A percentile compares a stretch with the other conserved stretches of the same genome.
These are phyloP conservation scores for Boletus sp. DNA, from an alignment of 768 basidiomycete species.

Conservation along the genomic window DNA sequence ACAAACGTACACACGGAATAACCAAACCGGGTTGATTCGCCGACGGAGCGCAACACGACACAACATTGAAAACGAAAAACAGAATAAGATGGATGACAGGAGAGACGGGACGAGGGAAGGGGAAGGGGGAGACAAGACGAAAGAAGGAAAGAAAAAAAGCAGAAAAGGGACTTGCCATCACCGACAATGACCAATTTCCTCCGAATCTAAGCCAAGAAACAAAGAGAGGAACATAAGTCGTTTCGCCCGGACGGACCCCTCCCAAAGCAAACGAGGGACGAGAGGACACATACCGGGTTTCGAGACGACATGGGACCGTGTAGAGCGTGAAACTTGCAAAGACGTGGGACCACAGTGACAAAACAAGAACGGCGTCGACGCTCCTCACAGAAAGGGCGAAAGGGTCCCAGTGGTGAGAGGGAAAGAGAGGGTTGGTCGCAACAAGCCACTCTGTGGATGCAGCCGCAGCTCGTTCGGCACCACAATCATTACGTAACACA, in stretches of 20 bases:
- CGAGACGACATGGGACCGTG: slow-evolving; percentile 42
- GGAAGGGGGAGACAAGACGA: background rate
- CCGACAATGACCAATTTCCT: slow-evolving; percentile 96
- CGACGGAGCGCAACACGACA: background rate
- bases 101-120: no score
- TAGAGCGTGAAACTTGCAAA: background rate
- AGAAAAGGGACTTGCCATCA: slow-evolving; percentile 62
- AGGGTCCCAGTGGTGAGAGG: slow-evolving; percentile 14
- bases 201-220: slow-evolving; percentile 57
- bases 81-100: background rate
- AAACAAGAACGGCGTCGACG: background rate
- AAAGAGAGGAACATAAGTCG: background rate
- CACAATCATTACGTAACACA: slow-evolving; percentile 25
- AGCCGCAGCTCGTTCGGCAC: slow-evolving; percentile 28
- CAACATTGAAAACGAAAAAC: background rate
- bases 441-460: slow-evolving; percentile 22
- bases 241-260: background rate
- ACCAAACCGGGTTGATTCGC: background rate
- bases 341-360: background rate
- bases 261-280: background rate
- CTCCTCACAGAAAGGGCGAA: background rate
- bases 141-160: no score
- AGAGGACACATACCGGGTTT: slow-evolving; percentile 50
- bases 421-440: slow-evolving; percentile 18
- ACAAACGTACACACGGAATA: background rate